Evolutionary conservation across 2,329 filamentous ascomycete species (phyloP), one percentile per base, ranked within the genome.

Genomic region (Beauveria varroae): DNA sequence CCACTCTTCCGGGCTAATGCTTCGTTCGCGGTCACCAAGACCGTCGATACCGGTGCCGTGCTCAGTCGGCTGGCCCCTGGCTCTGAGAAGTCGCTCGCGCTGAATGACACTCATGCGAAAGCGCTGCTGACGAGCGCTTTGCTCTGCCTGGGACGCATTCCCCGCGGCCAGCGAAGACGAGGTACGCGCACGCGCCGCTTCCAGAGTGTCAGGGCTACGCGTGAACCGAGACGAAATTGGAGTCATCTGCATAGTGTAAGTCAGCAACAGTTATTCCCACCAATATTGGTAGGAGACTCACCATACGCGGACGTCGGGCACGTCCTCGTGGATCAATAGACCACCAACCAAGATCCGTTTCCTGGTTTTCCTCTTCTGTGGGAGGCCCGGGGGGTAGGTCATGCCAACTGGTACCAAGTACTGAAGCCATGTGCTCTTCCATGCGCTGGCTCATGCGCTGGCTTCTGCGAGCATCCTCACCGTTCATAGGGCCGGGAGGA

Each of bases 1-100:
- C 93, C 93, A 97, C 1, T 80, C 80, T 59, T 88, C 87, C 1
- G 88, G 87, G 69, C 88, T 92, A n/a, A 91, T 76, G 72, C 91
- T 96, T 67, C 91, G 86, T 64, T 91, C 85, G 62, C 92, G 88
- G 73, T 96, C 91, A 43, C 91, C 92, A 18, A 96, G 81, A 4
- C 91, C 91, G 72, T 96, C 87, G 1, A 88, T 52, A 4, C 63
- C 63, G 53, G 49, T 59, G 22, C 50, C 37, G 30, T 57, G 60
- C n/a, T 62, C 63, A 9, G 26, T 40, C 43, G 54, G 7, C 10
- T 41, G 63, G 54, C 40, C 47, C 18, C 57, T 44, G 24, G 52
- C 53, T 51, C 64, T 44, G 49, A 57, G 40, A 20, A 47, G 20
- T 12, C 44, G 30, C 5, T 22, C 41, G 26, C 49, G 28, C 12